Conservation (phyloP, 1,139 yeast species). For the Entelexis paramagnoliae region DNA sequence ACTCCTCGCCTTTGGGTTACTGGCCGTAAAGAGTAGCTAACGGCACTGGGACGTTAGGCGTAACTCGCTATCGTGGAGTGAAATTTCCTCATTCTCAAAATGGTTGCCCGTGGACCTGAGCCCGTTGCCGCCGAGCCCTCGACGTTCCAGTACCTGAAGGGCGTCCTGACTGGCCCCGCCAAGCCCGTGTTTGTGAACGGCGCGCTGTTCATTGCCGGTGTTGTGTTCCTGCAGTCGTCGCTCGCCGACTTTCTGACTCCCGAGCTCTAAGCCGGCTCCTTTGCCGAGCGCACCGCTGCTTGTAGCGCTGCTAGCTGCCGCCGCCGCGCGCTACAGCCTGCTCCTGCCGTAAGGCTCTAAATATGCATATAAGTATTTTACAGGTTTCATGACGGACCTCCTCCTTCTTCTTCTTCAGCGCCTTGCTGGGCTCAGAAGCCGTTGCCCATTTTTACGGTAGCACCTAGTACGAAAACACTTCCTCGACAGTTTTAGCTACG, state of each 20-base stretch:
- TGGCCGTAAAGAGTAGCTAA: background rate
- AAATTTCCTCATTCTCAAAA: conserved; percentile 1
- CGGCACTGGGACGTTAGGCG: no score
- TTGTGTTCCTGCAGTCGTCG: conserved; percentile 34
- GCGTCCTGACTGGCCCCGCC: conserved; percentile 24
- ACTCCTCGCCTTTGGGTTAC: no score
- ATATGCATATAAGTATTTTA: no score
- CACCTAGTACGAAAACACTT: no score
- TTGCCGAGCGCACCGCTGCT: background rate
- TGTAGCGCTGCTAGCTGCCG: no score
- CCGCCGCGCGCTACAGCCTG: no score
- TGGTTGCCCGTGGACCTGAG: conserved; percentile 16
- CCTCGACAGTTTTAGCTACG: background rate
- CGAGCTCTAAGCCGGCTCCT: conserved; percentile 26
- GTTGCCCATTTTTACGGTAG: no score
- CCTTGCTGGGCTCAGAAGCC: no score
- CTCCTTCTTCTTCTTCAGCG: no score
- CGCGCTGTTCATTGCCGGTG: conserved; percentile 33
- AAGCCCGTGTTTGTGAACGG: conserved; percentile 28
- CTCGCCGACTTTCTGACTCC: conserved; percentile 36
- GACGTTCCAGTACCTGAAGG: conserved; percentile 16
- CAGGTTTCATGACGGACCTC: no score
- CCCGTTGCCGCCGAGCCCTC: conserved; percentile 8
- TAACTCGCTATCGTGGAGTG: background rate
- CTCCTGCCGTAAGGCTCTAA: no score